Evolutionary conservation across 1,139 yeast species (phyloP).

Genomic region (Debaryomyces fabryi): DNA sequence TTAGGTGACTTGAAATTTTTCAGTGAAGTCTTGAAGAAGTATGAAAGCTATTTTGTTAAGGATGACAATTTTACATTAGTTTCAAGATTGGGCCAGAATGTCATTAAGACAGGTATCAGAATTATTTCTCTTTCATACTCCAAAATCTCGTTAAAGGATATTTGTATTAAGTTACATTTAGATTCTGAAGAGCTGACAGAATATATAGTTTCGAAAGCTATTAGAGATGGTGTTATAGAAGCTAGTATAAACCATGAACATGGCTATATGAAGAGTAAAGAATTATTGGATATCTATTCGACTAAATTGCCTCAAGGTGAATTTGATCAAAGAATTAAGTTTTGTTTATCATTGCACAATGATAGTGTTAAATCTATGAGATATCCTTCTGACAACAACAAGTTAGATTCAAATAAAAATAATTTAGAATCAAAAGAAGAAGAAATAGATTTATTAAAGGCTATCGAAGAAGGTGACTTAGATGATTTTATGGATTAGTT

Average conservation of each 20-base stretch:
- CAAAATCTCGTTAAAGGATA: constrained; percentile 85
- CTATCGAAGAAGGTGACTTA: constrained; percentile 53
- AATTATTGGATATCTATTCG: constrained; percentile 82
- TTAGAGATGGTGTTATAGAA: constrained; percentile 96
- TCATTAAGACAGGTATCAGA: constrained; percentile 96
- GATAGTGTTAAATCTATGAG: constrained; percentile 96
- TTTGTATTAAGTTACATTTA: constrained; percentile 84
- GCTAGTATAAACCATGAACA: constrained; percentile 89
- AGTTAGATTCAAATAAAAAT: constrained; percentile 30
- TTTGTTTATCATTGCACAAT: constrained; percentile 87
- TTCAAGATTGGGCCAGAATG: constrained; percentile 90
- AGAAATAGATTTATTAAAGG: constrained; percentile 48
- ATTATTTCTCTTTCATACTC: constrained; percentile 91
- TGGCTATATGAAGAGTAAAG: constrained; percentile 91
- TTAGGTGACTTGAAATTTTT: constrained; percentile 87
- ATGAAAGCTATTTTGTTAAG: constrained; percentile 61
- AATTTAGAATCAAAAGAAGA: constrained; percentile 42
- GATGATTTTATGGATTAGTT: constrained; percentile 51
- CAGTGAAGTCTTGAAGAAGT: constrained; percentile 68
- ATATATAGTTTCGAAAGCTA: constrained; percentile 94
- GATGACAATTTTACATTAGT: constrained; percentile 89
- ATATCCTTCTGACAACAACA: constrained; percentile 61
- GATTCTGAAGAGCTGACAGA: constrained; percentile 97
- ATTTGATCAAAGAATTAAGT: constrained; percentile 90
- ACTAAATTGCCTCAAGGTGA: constrained; percentile 85